Evolutionary conservation across 1,284 basidiomycete genomes (phyloP).

Genomic region (Tilletia caries): DNA sequence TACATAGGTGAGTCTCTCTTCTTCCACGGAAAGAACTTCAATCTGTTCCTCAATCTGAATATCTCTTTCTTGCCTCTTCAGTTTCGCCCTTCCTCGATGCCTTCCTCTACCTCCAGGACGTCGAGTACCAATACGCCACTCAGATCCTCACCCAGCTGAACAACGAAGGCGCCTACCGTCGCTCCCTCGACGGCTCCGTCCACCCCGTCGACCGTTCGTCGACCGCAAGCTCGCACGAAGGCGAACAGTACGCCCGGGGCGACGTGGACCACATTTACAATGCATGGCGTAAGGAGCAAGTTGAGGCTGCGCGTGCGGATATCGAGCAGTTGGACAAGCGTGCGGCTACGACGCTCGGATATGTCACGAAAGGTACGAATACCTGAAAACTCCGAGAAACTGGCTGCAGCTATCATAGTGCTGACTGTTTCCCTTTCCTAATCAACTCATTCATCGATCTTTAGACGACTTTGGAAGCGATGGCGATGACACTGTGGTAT

Average conservation of each 20-base stretch:
- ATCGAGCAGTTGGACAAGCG: constrained; percentile 29
- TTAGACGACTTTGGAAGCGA: constrained; percentile 12
- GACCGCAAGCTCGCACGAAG: constrained; percentile 14
- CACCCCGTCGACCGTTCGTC: neutral
- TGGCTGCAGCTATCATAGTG: constrained; percentile 9
- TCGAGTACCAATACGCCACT: constrained; percentile 39
- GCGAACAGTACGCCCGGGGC: constrained; percentile 19
- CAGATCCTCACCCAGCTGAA: constrained; percentile 33
- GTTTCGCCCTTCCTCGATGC: constrained; percentile 41
- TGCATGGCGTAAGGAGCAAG: constrained; percentile 16
- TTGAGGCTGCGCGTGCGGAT: constrained; percentile 16
- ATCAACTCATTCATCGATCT: neutral
- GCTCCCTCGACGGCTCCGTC: neutral
- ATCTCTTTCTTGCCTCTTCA: neutral
- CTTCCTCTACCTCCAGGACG: constrained; percentile 45
- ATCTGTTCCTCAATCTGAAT: neutral
- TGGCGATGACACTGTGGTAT: constrained; percentile 43
- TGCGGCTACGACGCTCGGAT: constrained; percentile 42
- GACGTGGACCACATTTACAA: constrained; percentile 21
- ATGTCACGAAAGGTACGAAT: constrained; percentile 47
- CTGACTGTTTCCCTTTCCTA: too few species aligned
- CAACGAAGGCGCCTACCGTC: constrained; percentile 7
- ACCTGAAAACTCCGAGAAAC: constrained; percentile 2
- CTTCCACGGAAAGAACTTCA: neutral
- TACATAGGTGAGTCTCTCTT: constrained; percentile 16